Evolutionary conservation across 345 rosid genomes (phyloP), one percentile per base, ranked within the genome.

Genomic region (Reutealis trisperma): DNA sequence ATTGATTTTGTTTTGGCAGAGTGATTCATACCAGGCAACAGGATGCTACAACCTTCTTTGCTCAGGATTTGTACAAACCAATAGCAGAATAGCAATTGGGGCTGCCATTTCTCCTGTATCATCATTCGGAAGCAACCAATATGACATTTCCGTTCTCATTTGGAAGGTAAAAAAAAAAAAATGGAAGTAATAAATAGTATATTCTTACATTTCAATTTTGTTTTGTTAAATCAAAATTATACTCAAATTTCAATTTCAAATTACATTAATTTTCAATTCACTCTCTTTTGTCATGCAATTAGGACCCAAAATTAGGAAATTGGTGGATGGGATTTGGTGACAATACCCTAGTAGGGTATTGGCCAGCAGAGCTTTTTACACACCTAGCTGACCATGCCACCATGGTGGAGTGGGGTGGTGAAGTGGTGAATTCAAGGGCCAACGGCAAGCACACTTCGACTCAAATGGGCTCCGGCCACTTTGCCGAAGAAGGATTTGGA

Each of bases 291-390:
- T 52, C 44, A 15, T 47, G 4, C 1, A 49, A 70, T 49, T 51
- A 96, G 99, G 99, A 96, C 77, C 99, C 97, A 0, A 96, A 87
- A 78, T 61, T 83, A 69, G 99, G 99, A 15, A 93, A 91, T 45
- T 96, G 99, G 99, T 93, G 99, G 99, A 86, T 96, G 97, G 90
- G 98, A 61, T 92, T 96, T 58, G 95, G 98, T 2, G 99, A 92
- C 81, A 87, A 82, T 75, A 90, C 89, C 10, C 80, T 93, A 6
- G 94, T 96, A 2, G 99, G 99, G 30, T 96, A 96, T 79, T 93
- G 99, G 99, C 99, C 99, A 24, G 88, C 99, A 2, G 98, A 92
- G 88, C 83, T 96, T 24, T 96, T 96, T 75, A 92, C 98, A 0
- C 99, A 93, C 86, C 77, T 96, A 42, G 89, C 94, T 0, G 88